A percentile compares a stretch with the other conserved stretches of the same genome.
These are phyloP conservation scores for Pseudogymnoascus sp. DNA, from an alignment of 2,329 filamentous ascomycete species.

Conservation along the genomic window DNA sequence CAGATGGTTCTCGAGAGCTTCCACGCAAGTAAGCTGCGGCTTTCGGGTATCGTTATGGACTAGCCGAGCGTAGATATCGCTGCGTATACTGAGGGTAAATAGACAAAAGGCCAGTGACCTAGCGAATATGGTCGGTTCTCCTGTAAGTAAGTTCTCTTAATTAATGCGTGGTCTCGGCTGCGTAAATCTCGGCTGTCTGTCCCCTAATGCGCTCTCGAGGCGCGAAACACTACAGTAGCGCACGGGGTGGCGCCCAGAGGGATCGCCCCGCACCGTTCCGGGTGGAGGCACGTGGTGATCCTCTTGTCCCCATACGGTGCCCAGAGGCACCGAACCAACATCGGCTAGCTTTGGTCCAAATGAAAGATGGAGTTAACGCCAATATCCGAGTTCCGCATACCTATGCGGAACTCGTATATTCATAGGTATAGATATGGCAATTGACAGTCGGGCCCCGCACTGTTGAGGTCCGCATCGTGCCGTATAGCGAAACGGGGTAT, in stretches of 20 bases:
- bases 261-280: background rate
- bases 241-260: background rate
- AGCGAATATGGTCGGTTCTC: too few species aligned
- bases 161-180: background rate
- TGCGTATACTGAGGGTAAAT: background rate
- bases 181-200: background rate
- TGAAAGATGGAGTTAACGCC: background rate
- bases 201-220: background rate
- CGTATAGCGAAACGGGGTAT: too few species aligned
- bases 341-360: background rate
- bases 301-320: too few species aligned
- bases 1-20: background rate
- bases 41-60: background rate
- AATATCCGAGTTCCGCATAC: too few species aligned
- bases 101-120: background rate
- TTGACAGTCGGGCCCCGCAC: too few species aligned
- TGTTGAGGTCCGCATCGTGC: too few species aligned
- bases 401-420: too few species aligned
- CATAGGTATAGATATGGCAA: too few species aligned
- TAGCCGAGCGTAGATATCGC: background rate
- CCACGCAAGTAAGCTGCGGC: too few species aligned
- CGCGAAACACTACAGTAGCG: background rate
- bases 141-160: too few species aligned
- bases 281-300: too few species aligned
- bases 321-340: too few species aligned